Conservation (phyloP, 2,329 filamentous ascomycete species). For the Penicillium sp. region DNA sequence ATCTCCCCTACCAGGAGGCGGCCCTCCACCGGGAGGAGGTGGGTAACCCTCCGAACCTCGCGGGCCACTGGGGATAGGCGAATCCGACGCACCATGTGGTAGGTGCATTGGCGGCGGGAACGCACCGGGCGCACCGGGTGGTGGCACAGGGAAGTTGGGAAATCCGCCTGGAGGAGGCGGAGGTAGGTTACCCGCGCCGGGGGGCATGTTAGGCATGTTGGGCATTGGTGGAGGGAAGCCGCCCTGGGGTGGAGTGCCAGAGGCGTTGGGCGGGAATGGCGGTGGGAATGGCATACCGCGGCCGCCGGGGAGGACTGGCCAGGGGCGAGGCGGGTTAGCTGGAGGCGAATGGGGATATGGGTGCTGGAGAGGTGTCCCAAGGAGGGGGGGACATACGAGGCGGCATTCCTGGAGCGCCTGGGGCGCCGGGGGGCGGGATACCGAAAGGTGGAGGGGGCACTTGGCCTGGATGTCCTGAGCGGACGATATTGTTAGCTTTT, state of each 20-base stretch:
- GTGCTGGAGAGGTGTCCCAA: not conserved
- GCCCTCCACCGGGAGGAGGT: constrained; percentile 32
- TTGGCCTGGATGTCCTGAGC: constrained; percentile 38
- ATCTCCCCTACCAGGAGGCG: constrained; percentile 34
- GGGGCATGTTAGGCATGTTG: constrained; percentile 42
- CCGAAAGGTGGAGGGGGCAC: constrained; percentile 62
- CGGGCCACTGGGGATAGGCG: constrained; percentile 29
- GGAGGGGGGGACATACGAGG: constrained; percentile 57
- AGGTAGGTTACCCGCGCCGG: constrained; percentile 44
- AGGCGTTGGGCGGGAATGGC: constrained; percentile 37
- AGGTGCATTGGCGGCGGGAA: constrained; percentile 46
- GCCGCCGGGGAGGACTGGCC: constrained; percentile 57
- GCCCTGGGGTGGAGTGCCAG: constrained; percentile 26
- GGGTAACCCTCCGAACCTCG: constrained; percentile 33
- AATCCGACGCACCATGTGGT: constrained; percentile 22
- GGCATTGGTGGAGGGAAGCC: constrained; percentile 1
- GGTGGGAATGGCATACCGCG: constrained; percentile 58
- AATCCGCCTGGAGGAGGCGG: constrained; percentile 47
- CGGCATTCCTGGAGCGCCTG: constrained; percentile 45
- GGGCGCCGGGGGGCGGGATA: constrained; percentile 46
- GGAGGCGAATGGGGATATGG: not conserved
- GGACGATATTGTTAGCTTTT: not conserved
- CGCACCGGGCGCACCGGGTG: constrained; percentile 26
- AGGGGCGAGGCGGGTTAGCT: constrained; percentile 12
- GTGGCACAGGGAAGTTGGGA: constrained; percentile 28